A percentile compares a stretch with the other conserved stretches of the same genome.
phyloP scores from a whole-genome alignment of 805 yeast genomes.

The Candida yuanshanica region DNA sequence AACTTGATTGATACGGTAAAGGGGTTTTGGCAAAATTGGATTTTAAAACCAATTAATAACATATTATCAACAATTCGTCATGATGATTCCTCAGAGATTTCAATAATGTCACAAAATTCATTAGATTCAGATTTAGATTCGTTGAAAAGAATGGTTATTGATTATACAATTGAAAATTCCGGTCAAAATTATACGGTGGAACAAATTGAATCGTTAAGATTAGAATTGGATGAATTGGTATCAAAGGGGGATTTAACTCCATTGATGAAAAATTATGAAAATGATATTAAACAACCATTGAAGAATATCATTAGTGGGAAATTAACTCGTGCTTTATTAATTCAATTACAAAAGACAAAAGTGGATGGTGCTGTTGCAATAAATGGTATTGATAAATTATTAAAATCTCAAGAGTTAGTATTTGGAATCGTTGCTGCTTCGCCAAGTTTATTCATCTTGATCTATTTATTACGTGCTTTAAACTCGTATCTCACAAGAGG shows the following conservation, averaged over 20 bases:
- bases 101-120: constrained; percentile 75
- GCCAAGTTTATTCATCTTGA: constrained; percentile 62
- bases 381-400: constrained; percentile 80
- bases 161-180: constrained; percentile 44
- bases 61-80: constrained; percentile 78
- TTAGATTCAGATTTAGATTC: constrained; percentile 73
- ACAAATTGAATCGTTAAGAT: constrained; percentile 16
- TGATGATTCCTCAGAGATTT: constrained; percentile 67
- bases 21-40: constrained; percentile 42
- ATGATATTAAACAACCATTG: constrained; percentile 65
- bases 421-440: constrained; percentile 87
- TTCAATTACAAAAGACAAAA: constrained; percentile 92
- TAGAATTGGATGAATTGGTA: constrained; percentile 42
- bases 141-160: constrained; percentile 82
- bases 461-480: constrained; percentile 34
- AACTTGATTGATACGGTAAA: constrained; percentile 57
- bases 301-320: constrained; percentile 58
- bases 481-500: constrained; percentile 32
- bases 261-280: constrained; percentile 76
- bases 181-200: constrained; percentile 17
- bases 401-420: constrained; percentile 90
- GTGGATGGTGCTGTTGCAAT: constrained; percentile 92
- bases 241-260: constrained; percentile 73
- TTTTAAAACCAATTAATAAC: constrained; percentile 65
- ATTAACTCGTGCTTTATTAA: constrained; percentile 68